Conservation (phyloP, 768 basidiomycete genomes). For the Pleurotus ostreatus region DNA sequence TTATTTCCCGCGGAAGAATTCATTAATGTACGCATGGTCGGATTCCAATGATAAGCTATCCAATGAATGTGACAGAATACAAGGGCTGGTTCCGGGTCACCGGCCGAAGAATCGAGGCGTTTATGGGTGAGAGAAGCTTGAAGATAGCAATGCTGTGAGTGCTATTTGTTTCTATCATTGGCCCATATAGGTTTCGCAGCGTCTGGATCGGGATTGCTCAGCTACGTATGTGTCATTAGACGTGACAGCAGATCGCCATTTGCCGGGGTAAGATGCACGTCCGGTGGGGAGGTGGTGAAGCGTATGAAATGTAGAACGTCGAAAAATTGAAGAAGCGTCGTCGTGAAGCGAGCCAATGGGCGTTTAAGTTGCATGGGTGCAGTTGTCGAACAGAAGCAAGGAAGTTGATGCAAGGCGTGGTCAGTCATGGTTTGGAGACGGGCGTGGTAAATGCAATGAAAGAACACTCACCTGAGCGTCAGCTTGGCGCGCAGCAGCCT, state of each 20-base stretch:
- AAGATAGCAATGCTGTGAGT: conserved; percentile 1
- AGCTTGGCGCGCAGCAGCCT: conserved; percentile 46
- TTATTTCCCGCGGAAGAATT: neutral
- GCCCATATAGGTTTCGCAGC: conserved; percentile 29
- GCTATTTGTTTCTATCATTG: conserved; percentile 17
- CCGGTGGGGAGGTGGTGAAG: neutral
- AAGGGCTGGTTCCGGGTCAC: neutral
- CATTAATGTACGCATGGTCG: neutral
- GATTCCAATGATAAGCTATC: neutral
- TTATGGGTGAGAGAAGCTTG: neutral
- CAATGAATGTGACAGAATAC: neutral
- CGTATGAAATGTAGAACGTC: neutral
- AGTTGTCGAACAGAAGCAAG: too few species aligned
- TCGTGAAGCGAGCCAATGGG: neutral
- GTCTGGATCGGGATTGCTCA: conserved; percentile 16
- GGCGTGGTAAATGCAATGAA: too few species aligned
- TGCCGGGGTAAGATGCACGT: neutral
- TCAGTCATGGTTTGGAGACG: too few species aligned
- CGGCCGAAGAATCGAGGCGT: neutral
- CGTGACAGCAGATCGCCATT: neutral
- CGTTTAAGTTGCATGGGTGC: neutral
- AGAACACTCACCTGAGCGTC: conserved; percentile 45
- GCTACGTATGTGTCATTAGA: neutral
- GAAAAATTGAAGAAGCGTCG: neutral
- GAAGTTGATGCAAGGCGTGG: too few species aligned